A percentile compares a stretch with the other conserved stretches of the same genome.
These are phyloP conservation scores for Tolypocladium album DNA, from an alignment of 2,329 filamentous ascomycete species.

Conservation along the genomic window DNA sequence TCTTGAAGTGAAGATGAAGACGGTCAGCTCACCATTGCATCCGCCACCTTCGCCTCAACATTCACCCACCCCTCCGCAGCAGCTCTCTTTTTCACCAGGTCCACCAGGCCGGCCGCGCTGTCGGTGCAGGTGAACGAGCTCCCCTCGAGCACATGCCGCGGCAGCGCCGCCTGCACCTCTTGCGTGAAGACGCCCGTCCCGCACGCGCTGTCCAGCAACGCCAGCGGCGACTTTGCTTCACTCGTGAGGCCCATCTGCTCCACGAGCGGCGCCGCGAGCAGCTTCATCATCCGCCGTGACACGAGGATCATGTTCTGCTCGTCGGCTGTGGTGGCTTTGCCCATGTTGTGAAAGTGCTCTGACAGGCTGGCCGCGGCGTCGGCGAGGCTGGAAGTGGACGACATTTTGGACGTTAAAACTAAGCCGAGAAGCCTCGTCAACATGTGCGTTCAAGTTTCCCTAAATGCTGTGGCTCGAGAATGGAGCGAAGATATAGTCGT, in stretches of 20 bases:
- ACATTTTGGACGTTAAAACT: not conserved
- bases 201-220: conserved; percentile 41
- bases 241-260: conserved; percentile 13
- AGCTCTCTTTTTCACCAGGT: conserved; percentile 25
- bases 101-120: conserved; percentile 29
- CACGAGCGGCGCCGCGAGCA: conserved; percentile 10
- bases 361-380: conserved; percentile 4
- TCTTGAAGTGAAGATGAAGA: not conserved
- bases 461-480: not conserved
- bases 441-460: not conserved
- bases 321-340: not conserved
- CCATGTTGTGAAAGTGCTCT: conserved; percentile 1
- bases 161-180: conserved; percentile 28
- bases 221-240: conserved; percentile 16
- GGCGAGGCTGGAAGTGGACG: not conserved
- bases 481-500: not conserved
- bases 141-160: conserved; percentile 22
- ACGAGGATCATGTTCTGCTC: conserved; percentile 2
- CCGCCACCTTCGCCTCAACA: conserved; percentile 28
- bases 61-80: conserved; percentile 33
- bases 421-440: not conserved
- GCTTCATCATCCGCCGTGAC: conserved; percentile 8
- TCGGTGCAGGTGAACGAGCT: conserved; percentile 42
- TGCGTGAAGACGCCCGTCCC: conserved; percentile 39
- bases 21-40: conserved; percentile 30